Evolutionary conservation across 495 filamentous ascomycete species (phyloP).

Genomic region (Baudoinia panamericana): DNA sequence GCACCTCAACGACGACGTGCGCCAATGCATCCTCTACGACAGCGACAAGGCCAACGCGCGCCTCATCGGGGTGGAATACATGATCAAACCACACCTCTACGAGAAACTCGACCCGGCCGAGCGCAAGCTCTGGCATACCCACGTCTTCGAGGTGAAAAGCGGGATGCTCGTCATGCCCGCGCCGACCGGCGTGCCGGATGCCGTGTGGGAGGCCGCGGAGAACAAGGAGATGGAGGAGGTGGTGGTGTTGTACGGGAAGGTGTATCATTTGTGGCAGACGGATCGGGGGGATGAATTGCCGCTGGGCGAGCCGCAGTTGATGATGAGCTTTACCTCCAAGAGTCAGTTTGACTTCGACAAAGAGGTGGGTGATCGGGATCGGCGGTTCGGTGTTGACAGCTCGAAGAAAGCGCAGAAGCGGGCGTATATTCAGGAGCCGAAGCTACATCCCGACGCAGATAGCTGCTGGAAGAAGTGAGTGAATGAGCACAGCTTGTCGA

Average conservation of each 20-base stretch:
- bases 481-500: no score
- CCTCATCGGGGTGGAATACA: conserved; percentile 83
- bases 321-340: conserved; percentile 56
- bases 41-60: conserved; percentile 48
- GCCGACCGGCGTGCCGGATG: conserved; percentile 40
- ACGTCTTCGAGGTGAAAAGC: conserved; percentile 77
- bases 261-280: conserved; percentile 82
- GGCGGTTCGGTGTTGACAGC: conserved; percentile 48
- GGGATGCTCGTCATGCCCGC: conserved; percentile 79
- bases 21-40: conserved; percentile 84
- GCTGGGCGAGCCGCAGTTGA: conserved; percentile 60
- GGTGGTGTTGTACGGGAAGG: conserved; percentile 65
- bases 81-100: conserved; percentile 66
- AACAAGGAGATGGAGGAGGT: conserved; percentile 67
- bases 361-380: conserved; percentile 50
- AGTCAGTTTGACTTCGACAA: conserved; percentile 49
- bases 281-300: conserved; percentile 68
- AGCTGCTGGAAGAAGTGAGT: conserved; percentile 36
- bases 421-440: conserved; percentile 43
- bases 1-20: conserved; percentile 61
- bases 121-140: conserved; percentile 62
- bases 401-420: conserved; percentile 50
- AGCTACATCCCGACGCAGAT: conserved; percentile 48
- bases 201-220: conserved; percentile 62
- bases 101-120: conserved; percentile 50